These are phyloP conservation scores for Suhomyces ambrosiae DNA, from an alignment of 1,139 yeast species.

Conservation along the genomic window DNA sequence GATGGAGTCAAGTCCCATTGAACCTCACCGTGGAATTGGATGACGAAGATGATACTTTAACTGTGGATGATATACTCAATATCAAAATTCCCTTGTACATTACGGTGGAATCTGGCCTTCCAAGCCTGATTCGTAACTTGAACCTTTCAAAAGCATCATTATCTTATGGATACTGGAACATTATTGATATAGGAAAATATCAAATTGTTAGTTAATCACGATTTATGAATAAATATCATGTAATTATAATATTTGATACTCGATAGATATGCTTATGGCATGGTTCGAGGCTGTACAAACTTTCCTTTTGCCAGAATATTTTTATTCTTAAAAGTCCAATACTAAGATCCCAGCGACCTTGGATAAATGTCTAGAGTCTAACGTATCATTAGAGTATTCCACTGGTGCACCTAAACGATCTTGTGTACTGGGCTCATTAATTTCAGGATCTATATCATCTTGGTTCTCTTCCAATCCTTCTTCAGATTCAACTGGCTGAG, in stretches of 20 bases:
- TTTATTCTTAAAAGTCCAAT: constrained; percentile 47
- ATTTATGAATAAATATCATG: neutral
- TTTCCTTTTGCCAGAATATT: no score
- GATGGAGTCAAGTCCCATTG: constrained; percentile 42
- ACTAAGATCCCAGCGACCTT: constrained; percentile 57
- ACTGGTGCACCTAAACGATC: constrained; percentile 19
- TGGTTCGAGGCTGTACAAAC: no score
- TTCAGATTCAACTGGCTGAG: constrained; percentile 4
- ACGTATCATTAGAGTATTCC: constrained; percentile 30
- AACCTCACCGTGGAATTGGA: constrained; percentile 15
- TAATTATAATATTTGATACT: no score
- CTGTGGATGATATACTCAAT: neutral
- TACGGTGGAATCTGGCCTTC: constrained; percentile 27
- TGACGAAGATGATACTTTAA: constrained; percentile 3
- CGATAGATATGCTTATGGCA: no score
- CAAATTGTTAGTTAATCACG: neutral
- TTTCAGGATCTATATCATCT: constrained; percentile 19
- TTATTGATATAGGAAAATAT: constrained; percentile 25
- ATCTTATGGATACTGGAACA: constrained; percentile 38
- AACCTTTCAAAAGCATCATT: constrained; percentile 25
- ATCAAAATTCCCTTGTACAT: constrained; percentile 35
- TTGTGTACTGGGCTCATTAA: constrained; percentile 24
- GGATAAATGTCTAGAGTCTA: constrained; percentile 56
- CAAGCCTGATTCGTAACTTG: constrained; percentile 23
- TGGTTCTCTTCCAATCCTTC: constrained; percentile 14